Base-by-base conservation (phyloP, 768 basidiomycete species). In the Rhodocollybia butyracea region DNA sequence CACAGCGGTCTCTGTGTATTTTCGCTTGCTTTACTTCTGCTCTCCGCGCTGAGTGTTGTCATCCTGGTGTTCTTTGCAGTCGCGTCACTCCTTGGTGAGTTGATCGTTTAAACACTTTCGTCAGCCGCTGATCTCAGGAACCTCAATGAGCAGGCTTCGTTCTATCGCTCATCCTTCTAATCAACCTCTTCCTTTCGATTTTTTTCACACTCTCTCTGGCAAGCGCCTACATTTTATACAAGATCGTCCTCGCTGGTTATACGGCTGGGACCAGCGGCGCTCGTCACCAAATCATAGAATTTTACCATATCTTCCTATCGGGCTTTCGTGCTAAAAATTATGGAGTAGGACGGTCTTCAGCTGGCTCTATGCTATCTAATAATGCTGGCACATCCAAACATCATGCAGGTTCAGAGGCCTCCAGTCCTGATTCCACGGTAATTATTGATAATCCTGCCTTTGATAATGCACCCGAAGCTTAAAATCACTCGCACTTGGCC, bases 1-100 rank as follows among this genome's bases (percentile, higher is more conserved):
- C 67, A 67, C 30, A 70, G 68, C 24, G 56, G 71, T 27, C 26
- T 71, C 70, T 29, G 27, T 73, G 15, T 70, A 67, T 55, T 50
- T 42, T 1, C 26, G 67, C 32, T 66, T 59, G 21, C 60, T 64
- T 30, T 59, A 66, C 51, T 51, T 39, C 29, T 73, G 21, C 12
- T 65, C 46, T 31, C 67, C 41, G 70, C 67, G 34, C 21, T 71
- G 19, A 39, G 59, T 15, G 58, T 45, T 6, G 63, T 63, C 15
- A 55, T 61, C 17, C 36, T 63, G 8, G 59, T 39, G n/a, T 63
- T 61, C 41, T 46, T 64, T 12, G 54, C 52, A 1, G 42, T 67
- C 4, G 66, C 68, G 39, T 58, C 50, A 12, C 19, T 61, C 30
- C 56, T 71, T 12, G 61, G 70, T 71, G 46, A 24, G 60, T 31